These are phyloP conservation scores for Cytospora schulzeri DNA, from an alignment of 2,329 filamentous ascomycete genomes.

Conservation along the genomic window DNA sequence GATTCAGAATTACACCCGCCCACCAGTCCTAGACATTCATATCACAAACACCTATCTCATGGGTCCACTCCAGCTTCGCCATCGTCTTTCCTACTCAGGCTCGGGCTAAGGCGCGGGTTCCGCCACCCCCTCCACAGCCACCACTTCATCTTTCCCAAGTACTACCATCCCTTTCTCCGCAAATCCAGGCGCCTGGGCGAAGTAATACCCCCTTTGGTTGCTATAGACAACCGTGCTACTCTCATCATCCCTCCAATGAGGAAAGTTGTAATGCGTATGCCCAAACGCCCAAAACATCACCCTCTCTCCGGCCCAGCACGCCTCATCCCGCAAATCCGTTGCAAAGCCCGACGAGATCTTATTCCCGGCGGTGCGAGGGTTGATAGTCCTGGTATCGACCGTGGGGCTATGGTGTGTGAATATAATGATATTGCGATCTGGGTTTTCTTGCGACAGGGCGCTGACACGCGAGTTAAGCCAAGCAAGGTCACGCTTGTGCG, in stretches of 20 bases:
- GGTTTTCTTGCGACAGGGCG: slow-evolving; percentile 1
- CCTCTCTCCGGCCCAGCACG: slow-evolving; percentile 38
- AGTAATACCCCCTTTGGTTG: slow-evolving; percentile 34
- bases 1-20: too few species aligned
- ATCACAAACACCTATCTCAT: too few species aligned
- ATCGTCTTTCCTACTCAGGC: too few species aligned
- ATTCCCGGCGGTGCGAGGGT: slow-evolving; percentile 29
- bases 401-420: slow-evolving; percentile 34
- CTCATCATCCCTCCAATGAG: slow-evolving; percentile 34
- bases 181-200: slow-evolving; percentile 16
- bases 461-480: slow-evolving; percentile 35
- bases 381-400: slow-evolving; percentile 24
- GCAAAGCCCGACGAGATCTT: slow-evolving; percentile 39
- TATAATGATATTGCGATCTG: slow-evolving; percentile 26
- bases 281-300: slow-evolving; percentile 52
- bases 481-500: slow-evolving; percentile 31
- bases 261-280: slow-evolving; percentile 52
- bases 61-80: too few species aligned
- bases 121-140: neutral
- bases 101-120: too few species aligned
- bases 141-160: neutral
- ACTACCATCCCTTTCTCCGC: neutral
- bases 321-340: slow-evolving; percentile 41
- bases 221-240: slow-evolving; percentile 21
- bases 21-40: too few species aligned